Evolutionary conservation across 1,139 yeast species (phyloP).

Genomic region (Protomyces inundatus): DNA sequence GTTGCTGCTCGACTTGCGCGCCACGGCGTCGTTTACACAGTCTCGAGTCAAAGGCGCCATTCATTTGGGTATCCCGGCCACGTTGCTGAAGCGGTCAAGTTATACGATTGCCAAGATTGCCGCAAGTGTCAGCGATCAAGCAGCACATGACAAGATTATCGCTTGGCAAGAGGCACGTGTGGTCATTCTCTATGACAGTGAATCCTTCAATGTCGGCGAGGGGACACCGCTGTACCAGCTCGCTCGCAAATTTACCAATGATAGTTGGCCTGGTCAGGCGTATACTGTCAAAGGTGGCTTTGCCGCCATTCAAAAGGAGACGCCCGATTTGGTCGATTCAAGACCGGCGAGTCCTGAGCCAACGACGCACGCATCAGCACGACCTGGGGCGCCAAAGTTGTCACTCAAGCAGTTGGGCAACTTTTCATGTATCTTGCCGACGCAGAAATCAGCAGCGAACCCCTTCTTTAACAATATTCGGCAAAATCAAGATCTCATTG

Average conservation of each 20-base stretch:
- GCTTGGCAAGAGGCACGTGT: constrained; percentile 34
- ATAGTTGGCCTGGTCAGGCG: constrained; percentile 37
- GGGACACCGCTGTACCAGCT: constrained; percentile 29
- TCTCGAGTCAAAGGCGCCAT: constrained; percentile 53
- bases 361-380: neutral
- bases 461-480: constrained; percentile 34
- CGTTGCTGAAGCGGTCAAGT: constrained; percentile 62
- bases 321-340: neutral
- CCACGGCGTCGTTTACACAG: constrained; percentile 57
- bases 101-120: constrained; percentile 41
- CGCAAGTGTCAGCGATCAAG: neutral
- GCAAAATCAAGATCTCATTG: constrained; percentile 32
- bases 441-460: constrained; percentile 22
- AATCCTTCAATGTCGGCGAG: constrained; percentile 23
- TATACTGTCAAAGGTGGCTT: constrained; percentile 37
- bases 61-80: constrained; percentile 71
- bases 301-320: constrained; percentile 2
- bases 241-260: constrained; percentile 32
- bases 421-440: constrained; percentile 1
- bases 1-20: constrained; percentile 54
- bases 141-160: constrained; percentile 32
- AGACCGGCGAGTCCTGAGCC: neutral
- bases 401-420: constrained; percentile 1
- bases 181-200: constrained; percentile 51
- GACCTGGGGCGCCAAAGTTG: neutral